Evolutionary conservation across 768 basidiomycete genomes (phyloP).

Genomic region (Russula compacta): DNA sequence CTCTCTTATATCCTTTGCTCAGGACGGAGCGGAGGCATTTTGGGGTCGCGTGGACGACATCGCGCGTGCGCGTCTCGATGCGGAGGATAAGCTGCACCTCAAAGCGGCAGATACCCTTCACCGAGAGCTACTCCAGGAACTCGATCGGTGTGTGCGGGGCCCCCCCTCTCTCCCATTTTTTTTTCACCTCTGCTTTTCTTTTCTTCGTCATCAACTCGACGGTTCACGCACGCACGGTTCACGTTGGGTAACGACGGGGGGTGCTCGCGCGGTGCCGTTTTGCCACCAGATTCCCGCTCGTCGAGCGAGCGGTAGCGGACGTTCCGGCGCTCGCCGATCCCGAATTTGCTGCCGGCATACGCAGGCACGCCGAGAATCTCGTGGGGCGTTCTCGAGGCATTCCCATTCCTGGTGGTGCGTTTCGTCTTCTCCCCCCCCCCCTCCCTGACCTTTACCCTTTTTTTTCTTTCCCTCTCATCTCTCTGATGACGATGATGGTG

Average conservation of each 20-base stretch:
- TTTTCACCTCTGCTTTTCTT: too few relatives aligned
- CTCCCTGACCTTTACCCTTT: too few relatives aligned
- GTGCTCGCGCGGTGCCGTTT: too few relatives aligned
- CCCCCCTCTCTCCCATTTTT: too few relatives aligned
- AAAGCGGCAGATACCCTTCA: constrained; percentile 41
- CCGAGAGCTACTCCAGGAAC: constrained; percentile 55
- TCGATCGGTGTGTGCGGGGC: constrained; percentile 53
- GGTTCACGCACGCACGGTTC: too few relatives aligned
- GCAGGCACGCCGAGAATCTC: constrained; percentile 7
- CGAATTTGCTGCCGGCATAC: constrained; percentile 10
- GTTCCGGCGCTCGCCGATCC: constrained; percentile 15
- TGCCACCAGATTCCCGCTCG: constrained; percentile 14
- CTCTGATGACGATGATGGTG: too few relatives aligned
- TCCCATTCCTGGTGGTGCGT: background rate
- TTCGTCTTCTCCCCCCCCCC: too few relatives aligned
- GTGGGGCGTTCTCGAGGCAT: constrained; percentile 3
- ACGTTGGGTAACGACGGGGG: too few relatives aligned
- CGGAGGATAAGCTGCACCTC: constrained; percentile 41
- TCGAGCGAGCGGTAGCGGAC: constrained; percentile 16
- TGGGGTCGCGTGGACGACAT: constrained; percentile 44
- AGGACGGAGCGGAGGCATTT: constrained; percentile 37
- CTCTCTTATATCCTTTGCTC: background rate
- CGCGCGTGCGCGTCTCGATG: constrained; percentile 40
- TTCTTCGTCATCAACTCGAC: too few relatives aligned
- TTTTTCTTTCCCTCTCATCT: too few relatives aligned